phyloP scores from a whole-genome alignment of 139 green algal genomes.

The Chlamydomonas schloesseri region DNA sequence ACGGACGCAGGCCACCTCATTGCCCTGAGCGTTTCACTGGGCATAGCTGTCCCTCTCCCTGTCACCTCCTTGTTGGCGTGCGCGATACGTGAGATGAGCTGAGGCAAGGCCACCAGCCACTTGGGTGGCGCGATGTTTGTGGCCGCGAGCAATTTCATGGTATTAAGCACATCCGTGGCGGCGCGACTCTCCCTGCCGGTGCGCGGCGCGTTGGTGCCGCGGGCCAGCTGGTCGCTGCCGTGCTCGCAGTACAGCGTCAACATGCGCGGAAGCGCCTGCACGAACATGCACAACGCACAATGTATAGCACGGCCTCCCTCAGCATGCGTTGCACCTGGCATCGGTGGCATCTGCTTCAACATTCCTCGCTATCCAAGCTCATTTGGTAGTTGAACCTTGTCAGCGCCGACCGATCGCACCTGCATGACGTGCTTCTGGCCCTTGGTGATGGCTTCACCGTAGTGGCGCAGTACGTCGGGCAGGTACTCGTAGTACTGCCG shows the following conservation, averaged over 20 bases:
- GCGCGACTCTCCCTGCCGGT: slow-evolving; percentile 2
- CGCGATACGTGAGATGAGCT: slow-evolving; percentile 94
- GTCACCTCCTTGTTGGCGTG: slow-evolving; percentile 82
- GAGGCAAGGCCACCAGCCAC: slow-evolving; percentile 90
- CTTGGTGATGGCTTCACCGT: slow-evolving; percentile 73
- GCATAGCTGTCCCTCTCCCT: not conserved
- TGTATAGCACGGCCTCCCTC: no score
- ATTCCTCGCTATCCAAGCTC: no score
- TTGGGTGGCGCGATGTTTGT: slow-evolving; percentile 73
- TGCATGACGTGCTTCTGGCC: slow-evolving; percentile 58
- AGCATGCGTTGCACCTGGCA: no score
- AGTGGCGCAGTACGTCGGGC: slow-evolving; percentile 66
- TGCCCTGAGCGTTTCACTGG: no score
- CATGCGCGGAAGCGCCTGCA: slow-evolving; percentile 89
- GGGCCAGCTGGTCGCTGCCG: slow-evolving; percentile 63
- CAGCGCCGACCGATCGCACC: not conserved
- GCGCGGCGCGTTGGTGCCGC: not conserved
- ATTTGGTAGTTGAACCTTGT: no score
- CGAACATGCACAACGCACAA: no score
- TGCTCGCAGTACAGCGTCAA: slow-evolving; percentile 97
- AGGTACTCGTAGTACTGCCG: slow-evolving; percentile 75
- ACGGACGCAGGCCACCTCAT: no score
- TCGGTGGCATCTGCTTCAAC: no score
- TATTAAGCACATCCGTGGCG: slow-evolving; percentile 47
- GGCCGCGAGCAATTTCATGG: slow-evolving; percentile 46